Base-by-base conservation (phyloP, 441 rosid species). In the Pelargonium australe region DNA sequence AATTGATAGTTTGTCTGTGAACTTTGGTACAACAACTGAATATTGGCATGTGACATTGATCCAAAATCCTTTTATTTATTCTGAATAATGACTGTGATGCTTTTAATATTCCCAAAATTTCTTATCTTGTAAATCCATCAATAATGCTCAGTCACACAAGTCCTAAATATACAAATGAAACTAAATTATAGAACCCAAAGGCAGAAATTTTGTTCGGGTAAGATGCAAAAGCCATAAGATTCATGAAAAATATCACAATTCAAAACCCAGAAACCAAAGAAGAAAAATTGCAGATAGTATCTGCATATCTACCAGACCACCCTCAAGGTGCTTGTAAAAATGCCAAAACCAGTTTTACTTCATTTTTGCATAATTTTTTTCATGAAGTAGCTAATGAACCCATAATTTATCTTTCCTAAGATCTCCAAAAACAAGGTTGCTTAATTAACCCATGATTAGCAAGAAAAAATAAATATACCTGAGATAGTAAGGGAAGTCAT, bases 401-500 rank as follows among this genome's bases (percentile, higher is more conserved):
- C 61, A 55, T 16, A 20, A 55, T 55, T 20, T 14, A 7, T 2
- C 13, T 45, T 45, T 13, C 51, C 13, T 13, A 45, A 14, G 23
- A 14, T 55, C 23, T 55, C 61, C 61, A 7, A 5, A 55, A 55
- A 55, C 23, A 55, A 55, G 1, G 34, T 28, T 28, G 1, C 4
- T 28, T 28, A 28, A 53, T 51, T 17, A 25, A 1, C 23, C 23
- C 23, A 20, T 20, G 23, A 20, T 20, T 20, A 20, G 23, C 23
- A 20, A 70, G 49, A 5, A 20, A 66, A n/a, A 9, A 11, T 11
- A 17, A 9, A 19, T 60, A 76, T 75, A 86, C 97, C 95, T 85
- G 72, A 91, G 84, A 65, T 70, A 91, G 75, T 91, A 89, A 64
- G 97, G 97, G 69, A 91, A 91, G 69, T 84, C 88, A 4, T 86